Percentiles rank a stretch among this genome's conserved stretches.
These are phyloP conservation scores for Xylariaceae sp. DNA, from an alignment of 2,329 filamentous ascomycete genomes.

Conservation along the genomic window DNA sequence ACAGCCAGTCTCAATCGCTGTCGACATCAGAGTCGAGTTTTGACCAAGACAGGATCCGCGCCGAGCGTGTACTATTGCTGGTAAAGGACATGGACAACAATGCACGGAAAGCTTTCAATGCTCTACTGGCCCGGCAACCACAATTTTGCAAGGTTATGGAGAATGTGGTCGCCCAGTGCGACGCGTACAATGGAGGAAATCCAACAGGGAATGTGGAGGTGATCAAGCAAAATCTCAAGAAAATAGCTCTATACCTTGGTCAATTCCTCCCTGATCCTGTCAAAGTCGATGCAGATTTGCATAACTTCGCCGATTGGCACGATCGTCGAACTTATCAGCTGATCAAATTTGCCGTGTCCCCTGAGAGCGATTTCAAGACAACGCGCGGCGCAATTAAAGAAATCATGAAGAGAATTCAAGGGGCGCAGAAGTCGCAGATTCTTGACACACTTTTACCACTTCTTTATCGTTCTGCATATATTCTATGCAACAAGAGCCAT, in stretches of 20 bases:
- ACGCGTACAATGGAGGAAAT: constrained; percentile 83
- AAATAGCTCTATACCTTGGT: constrained; percentile 66
- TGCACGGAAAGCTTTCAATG: constrained; percentile 83
- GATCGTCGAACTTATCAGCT: constrained; percentile 88
- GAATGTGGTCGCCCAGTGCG: constrained; percentile 76
- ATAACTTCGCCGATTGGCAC: constrained; percentile 86
- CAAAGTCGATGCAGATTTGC: constrained; percentile 69
- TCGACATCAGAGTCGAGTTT: constrained; percentile 40
- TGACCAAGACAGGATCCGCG: constrained; percentile 71
- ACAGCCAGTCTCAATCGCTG: constrained; percentile 51
- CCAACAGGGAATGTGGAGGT: constrained; percentile 66
- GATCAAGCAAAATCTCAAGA: constrained; percentile 65
- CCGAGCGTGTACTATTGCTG: constrained; percentile 77
- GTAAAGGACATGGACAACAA: constrained; percentile 71
- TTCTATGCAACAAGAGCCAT: constrained; percentile 93
- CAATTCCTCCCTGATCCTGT: constrained; percentile 70
- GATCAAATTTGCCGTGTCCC: constrained; percentile 76
- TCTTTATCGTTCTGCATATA: constrained; percentile 73
- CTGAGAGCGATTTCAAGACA: constrained; percentile 86
- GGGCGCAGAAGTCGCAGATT: constrained; percentile 57
- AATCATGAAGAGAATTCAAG: constrained; percentile 73
- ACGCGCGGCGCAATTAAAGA: constrained; percentile 88
- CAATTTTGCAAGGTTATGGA: constrained; percentile 67
- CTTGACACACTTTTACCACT: constrained; percentile 77
- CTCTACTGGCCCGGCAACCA: constrained; percentile 72